phyloP scores from a whole-genome alignment of 2,329 filamentous ascomycete genomes.

The Cadophora sp. region DNA sequence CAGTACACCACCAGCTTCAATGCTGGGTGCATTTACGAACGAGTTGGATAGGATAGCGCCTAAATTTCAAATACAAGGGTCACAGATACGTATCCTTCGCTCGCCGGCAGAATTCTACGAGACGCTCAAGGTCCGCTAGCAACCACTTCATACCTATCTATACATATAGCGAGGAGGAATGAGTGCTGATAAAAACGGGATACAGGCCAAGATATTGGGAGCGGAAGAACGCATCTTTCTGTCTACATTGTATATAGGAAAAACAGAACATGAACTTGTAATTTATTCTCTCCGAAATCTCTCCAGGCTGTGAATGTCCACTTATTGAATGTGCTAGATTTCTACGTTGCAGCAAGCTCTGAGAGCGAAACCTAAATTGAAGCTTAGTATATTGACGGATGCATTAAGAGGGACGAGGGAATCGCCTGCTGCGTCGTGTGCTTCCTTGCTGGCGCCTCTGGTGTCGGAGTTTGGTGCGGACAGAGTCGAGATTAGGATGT shows the following conservation, averaged over 20 bases:
- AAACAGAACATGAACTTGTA: constrained; percentile 86
- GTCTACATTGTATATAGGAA: constrained; percentile 96
- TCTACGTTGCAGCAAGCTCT: constrained; percentile 78
- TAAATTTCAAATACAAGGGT: constrained; percentile 84
- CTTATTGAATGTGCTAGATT: constrained; percentile 57
- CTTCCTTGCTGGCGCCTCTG: constrained; percentile 85
- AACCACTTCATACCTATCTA: constrained; percentile 10
- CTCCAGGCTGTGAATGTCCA: constrained; percentile 21
- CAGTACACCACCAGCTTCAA: constrained; percentile 55
- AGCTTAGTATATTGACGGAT: constrained; percentile 89
- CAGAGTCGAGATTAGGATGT: constrained; percentile 94
- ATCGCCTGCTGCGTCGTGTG: constrained; percentile 83
- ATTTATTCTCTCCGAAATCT: constrained; percentile 28
- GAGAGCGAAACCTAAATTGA: constrained; percentile 74
- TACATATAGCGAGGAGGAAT: not conserved
- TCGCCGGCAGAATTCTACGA: constrained; percentile 91
- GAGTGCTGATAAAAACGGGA: constrained; percentile 38
- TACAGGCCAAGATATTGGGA: constrained; percentile 77
- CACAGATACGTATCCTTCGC: constrained; percentile 79
- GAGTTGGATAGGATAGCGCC: constrained; percentile 91
- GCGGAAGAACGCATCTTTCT: constrained; percentile 85
- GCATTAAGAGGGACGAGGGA: constrained; percentile 90
- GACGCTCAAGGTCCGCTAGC: constrained; percentile 79
- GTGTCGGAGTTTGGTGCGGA: constrained; percentile 82
- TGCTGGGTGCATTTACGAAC: constrained; percentile 65